Base-by-base conservation (phyloP, 139 green algal species). In the Picochlorum sp. region DNA sequence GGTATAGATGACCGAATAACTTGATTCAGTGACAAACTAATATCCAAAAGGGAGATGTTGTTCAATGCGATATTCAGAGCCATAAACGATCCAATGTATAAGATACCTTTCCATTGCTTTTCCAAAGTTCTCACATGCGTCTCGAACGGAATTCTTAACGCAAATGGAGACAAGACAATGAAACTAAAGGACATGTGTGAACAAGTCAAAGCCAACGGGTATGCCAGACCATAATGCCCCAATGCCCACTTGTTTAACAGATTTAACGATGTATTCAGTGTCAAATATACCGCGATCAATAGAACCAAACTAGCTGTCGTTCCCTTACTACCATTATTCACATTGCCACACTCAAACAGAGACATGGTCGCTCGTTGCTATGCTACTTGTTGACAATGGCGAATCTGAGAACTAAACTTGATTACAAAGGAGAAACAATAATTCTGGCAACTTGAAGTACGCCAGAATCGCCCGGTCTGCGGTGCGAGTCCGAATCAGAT, bases 151-250 rank as follows among this genome's bases (percentile, higher is more conserved):
- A 56, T 54, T 32, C 37, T 32, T 45, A 83, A 14, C 30, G 79
- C 71, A 41, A 84, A 63, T 5, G 81, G 81, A 3, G 68, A 30
- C 13, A 86, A 71, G 16, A 69, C 60, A 14, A 70, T 15, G 26
- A 83, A 82, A 58, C 57, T 62, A 56, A 87, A 88, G 2, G 56
- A 24, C 73, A 88, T 84, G 67, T 89, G 81, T 45, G 50, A 68
- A 15, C 41, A 67, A 3, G 82, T 88, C 11, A 88, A 69, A 4
- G 83, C 55, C 45, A 88, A 65, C 3, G 82, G 82, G 51, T 79
- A 86, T 13, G 41, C 62, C 60, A 88, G 84, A 20, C 76, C 79
- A 34, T 76, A 80, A 20, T 76, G 68, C 14, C 78, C 77, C 26
- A 87, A 68, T 14, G 73, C 66, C 64, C 69, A 84, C 44, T 72